Conservation (phyloP, 129 eudicot species). For the Artemisia argyi region DNA sequence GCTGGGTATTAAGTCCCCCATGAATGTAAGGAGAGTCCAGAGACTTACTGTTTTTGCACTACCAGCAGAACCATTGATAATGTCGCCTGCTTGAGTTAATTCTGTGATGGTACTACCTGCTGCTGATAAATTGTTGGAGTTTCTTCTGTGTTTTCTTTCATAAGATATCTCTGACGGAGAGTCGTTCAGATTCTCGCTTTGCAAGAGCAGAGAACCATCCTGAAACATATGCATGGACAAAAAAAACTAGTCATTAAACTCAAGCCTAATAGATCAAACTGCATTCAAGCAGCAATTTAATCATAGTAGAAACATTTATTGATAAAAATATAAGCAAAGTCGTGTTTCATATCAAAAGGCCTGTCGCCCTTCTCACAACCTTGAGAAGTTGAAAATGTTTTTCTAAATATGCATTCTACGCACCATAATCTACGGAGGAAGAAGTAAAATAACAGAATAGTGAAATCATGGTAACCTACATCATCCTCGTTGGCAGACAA, state of each 20-base stretch:
- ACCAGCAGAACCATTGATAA: conserved; percentile 62
- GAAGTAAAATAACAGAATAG: background rate
- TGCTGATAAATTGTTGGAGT: conserved; percentile 66
- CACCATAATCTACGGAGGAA: conserved; percentile 15
- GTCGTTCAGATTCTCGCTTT: conserved; percentile 52
- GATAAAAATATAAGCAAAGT: conserved; percentile 1
- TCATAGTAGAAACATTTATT: conserved; percentile 13
- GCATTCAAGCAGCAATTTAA: conserved; percentile 17
- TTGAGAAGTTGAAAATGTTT: background rate
- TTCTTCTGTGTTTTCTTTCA: conserved; percentile 38
- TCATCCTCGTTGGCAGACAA: conserved; percentile 65
- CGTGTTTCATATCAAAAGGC: background rate
- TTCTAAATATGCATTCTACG: background rate
- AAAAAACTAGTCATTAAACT: background rate
- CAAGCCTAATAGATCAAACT: conserved; percentile 1
- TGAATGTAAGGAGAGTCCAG: conserved; percentile 15
- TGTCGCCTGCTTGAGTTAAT: conserved; percentile 81
- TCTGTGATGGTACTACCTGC: conserved; percentile 73
- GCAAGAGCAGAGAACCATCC: conserved; percentile 51
- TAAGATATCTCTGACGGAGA: conserved; percentile 33
- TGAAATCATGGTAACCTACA: conserved; percentile 46
- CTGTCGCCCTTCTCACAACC: conserved; percentile 2
- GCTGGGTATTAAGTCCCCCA: background rate
- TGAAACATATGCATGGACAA: conserved; percentile 12
- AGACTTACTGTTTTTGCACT: conserved; percentile 52